These are phyloP conservation scores for Candida silvicultrix DNA, from an alignment of 805 yeast species.

Conservation along the genomic window DNA sequence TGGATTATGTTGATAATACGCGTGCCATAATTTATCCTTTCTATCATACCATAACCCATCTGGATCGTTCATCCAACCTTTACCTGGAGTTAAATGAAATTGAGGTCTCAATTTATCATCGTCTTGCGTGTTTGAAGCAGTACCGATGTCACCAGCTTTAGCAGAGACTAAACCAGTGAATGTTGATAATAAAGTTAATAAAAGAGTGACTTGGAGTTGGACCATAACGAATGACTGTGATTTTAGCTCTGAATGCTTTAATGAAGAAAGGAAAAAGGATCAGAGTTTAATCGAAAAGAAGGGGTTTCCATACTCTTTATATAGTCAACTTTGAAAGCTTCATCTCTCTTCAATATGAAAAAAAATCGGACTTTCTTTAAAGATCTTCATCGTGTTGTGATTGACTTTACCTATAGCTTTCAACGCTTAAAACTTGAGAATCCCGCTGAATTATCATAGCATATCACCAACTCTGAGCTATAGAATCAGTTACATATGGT, in stretches of 20 bases:
- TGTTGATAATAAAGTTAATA: background rate
- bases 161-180: background rate
- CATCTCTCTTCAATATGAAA: background rate
- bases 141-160: background rate
- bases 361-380: background rate
- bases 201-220: background rate
- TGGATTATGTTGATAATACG: slow-evolving; percentile 34
- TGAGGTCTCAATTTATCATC: background rate
- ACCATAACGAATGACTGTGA: background rate
- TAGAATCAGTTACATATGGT: too few relatives aligned
- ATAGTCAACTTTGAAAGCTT: background rate
- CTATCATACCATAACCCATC: slow-evolving; percentile 32
- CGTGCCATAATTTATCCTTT: slow-evolving; percentile 26
- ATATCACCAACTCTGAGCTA: too few relatives aligned
- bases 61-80: slow-evolving; percentile 38
- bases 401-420: too few relatives aligned
- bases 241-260: background rate
- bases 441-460: too few relatives aligned
- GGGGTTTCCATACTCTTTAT: background rate
- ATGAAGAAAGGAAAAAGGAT: background rate
- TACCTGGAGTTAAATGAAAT: slow-evolving; percentile 28
- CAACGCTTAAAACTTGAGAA: too few relatives aligned
- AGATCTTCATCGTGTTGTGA: background rate
- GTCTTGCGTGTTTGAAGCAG: background rate
- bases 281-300: background rate